Percentiles rank a stretch among this genome's conserved stretches.
phyloP scores from a whole-genome alignment of 2,329 filamentous ascomycete genomes.

The Dactylellina sp. region DNA sequence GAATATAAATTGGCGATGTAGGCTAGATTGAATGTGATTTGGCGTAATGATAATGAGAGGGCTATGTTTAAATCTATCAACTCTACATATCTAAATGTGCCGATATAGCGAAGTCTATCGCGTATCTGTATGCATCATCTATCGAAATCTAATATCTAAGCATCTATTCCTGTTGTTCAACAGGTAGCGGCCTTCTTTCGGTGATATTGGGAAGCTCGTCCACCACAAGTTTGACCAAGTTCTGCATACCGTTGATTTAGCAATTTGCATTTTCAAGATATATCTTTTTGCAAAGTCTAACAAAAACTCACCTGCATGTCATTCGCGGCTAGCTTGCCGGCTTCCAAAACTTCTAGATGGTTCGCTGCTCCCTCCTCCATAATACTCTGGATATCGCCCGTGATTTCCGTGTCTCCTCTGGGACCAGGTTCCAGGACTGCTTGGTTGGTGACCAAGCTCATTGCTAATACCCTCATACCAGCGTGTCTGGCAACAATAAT shows the following conservation, averaged over 20 bases:
- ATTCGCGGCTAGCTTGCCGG: conserved; percentile 71
- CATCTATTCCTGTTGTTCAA: conserved; percentile 47
- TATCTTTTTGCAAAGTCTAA: no score
- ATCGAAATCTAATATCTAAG: neutral
- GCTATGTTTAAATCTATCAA: no score
- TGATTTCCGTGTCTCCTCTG: conserved; percentile 69
- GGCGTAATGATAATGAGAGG: no score
- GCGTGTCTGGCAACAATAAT: conserved; percentile 75
- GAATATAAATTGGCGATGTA: no score
- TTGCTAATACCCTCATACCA: conserved; percentile 73
- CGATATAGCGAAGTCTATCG: no score
- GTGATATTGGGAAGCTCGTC: conserved; percentile 48
- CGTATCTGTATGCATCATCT: no score
- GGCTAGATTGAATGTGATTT: no score
- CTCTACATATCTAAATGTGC: no score
- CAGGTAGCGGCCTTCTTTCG: conserved; percentile 35
- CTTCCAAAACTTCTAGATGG: conserved; percentile 75
- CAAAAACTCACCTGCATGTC: conserved; percentile 70
- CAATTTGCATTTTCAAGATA: no score
- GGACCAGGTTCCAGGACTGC: conserved; percentile 72
- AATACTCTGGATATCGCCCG: conserved; percentile 68
- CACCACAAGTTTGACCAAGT: conserved; percentile 47
- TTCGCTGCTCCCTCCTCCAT: conserved; percentile 72
- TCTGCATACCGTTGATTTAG: conserved; percentile 15
- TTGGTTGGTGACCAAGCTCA: conserved; percentile 76